Evolutionary conservation across 139 green algal genomes (phyloP), one percentile per base, ranked within the genome.

Genomic region (Deuterostichococcus epilithicus): DNA sequence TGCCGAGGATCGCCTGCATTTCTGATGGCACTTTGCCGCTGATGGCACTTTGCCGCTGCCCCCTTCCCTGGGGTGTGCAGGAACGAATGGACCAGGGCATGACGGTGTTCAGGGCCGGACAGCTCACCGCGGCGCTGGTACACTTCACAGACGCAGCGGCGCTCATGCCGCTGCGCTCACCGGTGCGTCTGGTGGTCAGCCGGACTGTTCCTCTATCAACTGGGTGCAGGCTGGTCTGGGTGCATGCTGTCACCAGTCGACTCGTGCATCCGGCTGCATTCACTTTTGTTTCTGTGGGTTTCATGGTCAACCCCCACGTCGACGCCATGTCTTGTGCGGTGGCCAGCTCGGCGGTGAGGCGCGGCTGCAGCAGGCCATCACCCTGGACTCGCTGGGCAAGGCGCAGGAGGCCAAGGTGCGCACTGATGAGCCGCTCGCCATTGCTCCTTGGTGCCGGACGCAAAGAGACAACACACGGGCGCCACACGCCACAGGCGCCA

Each of bases 291-390:
- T 63, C 52, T 25, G n/a, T n/a, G n/a, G n/a, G n/a, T n/a, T n/a
- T n/a, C n/a, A 63, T 63, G 52, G 8, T 13, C 42, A 52, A 52
- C 42, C 42, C 8, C 42, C 42, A 13, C 42, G 42, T n/a, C n/a
- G n/a, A n/a, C n/a, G n/a, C n/a, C n/a, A n/a, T n/a, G n/a, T n/a
- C n/a, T n/a, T n/a, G n/a, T n/a, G n/a, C n/a, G 42, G 42, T 52
- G 42, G 8, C 30, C 34, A 52, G 68, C 5, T 92, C 45, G 92
- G 95, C 34, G 93, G 93, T 10, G 45, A 88, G 58, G 91, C 86
- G 0, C 78, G 77, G 0, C 81, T 98, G 59, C 87, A 94, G 78
- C 76, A 90, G 36, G 93, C 93, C 5, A 87, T 98, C 42, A 94
- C 90, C 75, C 81, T 97, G 35, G 93, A 97, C 83, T 94, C 88